These are phyloP conservation scores for Tanozyma kutaoensis DNA, from an alignment of 805 yeast genomes.

Conservation along the genomic window DNA sequence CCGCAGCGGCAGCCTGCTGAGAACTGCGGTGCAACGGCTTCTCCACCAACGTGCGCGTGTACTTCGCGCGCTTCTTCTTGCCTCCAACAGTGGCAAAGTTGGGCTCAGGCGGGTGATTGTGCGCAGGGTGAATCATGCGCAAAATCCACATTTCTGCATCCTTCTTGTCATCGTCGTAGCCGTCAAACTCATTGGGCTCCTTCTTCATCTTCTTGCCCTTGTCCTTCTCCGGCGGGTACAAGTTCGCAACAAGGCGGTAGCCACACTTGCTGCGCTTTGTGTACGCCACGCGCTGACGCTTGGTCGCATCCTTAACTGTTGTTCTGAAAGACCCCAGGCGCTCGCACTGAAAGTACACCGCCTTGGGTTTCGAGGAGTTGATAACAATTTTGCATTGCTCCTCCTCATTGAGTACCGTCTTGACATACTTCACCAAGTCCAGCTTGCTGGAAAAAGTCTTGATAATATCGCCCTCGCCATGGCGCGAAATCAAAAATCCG, in stretches of 20 bases:
- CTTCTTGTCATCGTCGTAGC: slow-evolving; percentile 7
- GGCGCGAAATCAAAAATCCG: slow-evolving; percentile 8
- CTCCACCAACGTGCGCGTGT: slow-evolving; percentile 27
- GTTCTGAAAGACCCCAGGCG: slow-evolving; percentile 31
- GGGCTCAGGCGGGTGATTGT: slow-evolving; percentile 32
- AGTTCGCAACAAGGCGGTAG: slow-evolving; percentile 28
- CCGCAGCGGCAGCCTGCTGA: slow-evolving; percentile 9
- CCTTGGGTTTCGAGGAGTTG: slow-evolving; percentile 33
- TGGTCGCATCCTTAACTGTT: slow-evolving; percentile 30
- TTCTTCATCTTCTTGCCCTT: slow-evolving; percentile 17
- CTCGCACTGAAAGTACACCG: slow-evolving; percentile 34
- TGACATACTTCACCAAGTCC: slow-evolving; percentile 18
- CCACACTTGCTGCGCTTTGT: slow-evolving; percentile 34
- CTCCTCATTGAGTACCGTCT: slow-evolving; percentile 21
- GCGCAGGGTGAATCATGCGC: slow-evolving; percentile 32
- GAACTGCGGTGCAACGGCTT: slow-evolving; percentile 23
- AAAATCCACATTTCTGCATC: slow-evolving; percentile 30
- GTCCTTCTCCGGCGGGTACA: slow-evolving; percentile 22
- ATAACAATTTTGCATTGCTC: slow-evolving; percentile 30
- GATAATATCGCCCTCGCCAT: slow-evolving; percentile 11
- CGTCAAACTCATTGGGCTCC: slow-evolving; percentile 12
- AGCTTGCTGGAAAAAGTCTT: slow-evolving; percentile 9
- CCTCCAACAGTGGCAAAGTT: slow-evolving; percentile 10
- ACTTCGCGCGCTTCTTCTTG: slow-evolving; percentile 25
- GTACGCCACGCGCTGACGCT: slow-evolving; percentile 33